A percentile compares a stretch with the other conserved stretches of the same genome.
Conservation (phyloP, 768 basidiomycete genomes). For the Pleurotus giganteus region DNA sequence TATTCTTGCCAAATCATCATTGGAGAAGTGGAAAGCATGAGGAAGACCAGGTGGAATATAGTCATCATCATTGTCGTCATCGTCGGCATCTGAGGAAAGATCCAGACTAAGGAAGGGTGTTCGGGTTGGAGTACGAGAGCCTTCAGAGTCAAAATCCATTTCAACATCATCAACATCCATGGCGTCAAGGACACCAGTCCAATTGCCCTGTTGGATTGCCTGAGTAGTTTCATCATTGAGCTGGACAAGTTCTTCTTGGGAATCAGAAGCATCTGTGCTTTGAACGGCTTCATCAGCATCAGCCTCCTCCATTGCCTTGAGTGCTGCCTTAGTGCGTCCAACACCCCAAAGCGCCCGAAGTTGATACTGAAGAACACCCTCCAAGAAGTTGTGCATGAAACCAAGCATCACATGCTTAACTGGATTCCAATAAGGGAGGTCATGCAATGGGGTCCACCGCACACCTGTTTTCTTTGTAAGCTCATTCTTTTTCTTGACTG, state of each 20-base stretch:
- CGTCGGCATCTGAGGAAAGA: conserved; percentile 7
- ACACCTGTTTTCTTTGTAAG: conserved; percentile 20
- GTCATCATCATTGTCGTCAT: conserved; percentile 11
- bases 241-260: background rate
- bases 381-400: conserved; percentile 27
- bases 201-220: background rate
- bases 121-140: background rate
- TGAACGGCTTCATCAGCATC: background rate
- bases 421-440: conserved; percentile 28
- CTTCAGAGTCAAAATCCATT: background rate
- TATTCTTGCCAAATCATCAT: conserved; percentile 12
- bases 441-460: conserved; percentile 24
- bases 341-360: conserved; percentile 19
- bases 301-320: background rate
- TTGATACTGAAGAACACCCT: conserved; percentile 23
- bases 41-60: background rate
- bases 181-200: conserved; percentile 14
- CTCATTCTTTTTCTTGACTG: conserved; percentile 10
- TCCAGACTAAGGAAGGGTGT: background rate
- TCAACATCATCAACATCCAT: conserved; percentile 15
- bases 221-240: background rate
- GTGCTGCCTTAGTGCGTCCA: conserved; percentile 14
- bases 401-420: conserved; percentile 25
- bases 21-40: conserved; percentile 14
- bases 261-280: background rate